Base-by-base conservation (phyloP, 2,329 filamentous ascomycete genomes). In the Endocalyx cinctus region DNA sequence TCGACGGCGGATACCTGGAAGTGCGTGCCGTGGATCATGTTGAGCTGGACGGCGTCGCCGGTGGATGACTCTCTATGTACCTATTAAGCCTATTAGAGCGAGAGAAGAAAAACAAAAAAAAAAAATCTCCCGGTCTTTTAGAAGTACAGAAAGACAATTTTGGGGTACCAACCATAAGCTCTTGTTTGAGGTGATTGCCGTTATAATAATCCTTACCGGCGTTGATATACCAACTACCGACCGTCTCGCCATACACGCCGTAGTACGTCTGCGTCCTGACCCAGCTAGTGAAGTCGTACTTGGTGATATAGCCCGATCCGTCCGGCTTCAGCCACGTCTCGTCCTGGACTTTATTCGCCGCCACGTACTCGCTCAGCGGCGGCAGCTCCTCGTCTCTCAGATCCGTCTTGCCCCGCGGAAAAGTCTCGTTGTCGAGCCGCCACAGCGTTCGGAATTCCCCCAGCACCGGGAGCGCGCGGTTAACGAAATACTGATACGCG, bases 401-500 rank as follows among this genome's bases (percentile, higher is more conserved):
- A 26, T 64, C 59, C 0, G 64, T 72, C 25, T 60, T 57, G 1
- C 67, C 70, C 30, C 60, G 60, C 2, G 66, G 54, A 36, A 74
- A 74, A 0, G 64, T 67, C 0, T 50, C 50, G 35, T 72, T 72
- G 33, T 69, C 67, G 10, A 74, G 56, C 6, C 69, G 60, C 59
- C 65, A 70, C 2, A 74, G 56, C 0, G 68, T 70, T 14, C 70
- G 55, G 43, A 72, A 70, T 39, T 72, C 67, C 30, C 69, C 67
- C 6, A 73, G 57, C 0, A 54, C 57, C 1, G 70, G 67, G 4
- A 73, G 51, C 4, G 57, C 64, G 31, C 55, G 64, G 45, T 74
- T 73, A 37, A 73, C 65, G 31, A 73, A 69, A 51, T 74, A 74
- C 35, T 73, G 70, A 43, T 74, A 73, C n/a, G 70, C 67, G n/a